Base-by-base conservation (phyloP, 2,329 filamentous ascomycete species). In the Neoascochyta sp. region DNA sequence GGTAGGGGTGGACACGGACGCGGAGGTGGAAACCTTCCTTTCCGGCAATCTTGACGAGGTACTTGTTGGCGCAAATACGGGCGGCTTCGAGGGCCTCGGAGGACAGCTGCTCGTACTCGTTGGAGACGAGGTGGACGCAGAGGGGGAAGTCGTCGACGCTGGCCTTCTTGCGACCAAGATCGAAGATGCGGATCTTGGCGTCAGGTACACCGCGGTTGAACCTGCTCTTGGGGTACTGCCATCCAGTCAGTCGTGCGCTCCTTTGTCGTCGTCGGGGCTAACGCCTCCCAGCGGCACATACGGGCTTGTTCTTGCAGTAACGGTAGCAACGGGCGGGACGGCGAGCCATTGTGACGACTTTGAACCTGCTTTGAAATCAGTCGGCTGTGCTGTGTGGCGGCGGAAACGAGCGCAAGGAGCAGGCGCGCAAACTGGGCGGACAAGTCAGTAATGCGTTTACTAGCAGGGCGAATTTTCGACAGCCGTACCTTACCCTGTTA, bases 221-320 rank as follows among this genome's bases (percentile, higher is more conserved):
- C 65, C 92, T 87, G 63, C 89, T 95, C 85, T 98, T 98, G 63
- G 92, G 92, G 76, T 95, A 96, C 72, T 90, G 87, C 84, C 92
- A 52, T 44, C 27, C 22, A 29, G 42, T 57, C 42, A 57, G 53
- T 45, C 36, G 42, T 46, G 34, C 26, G 37, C 27, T 47, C 35
- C 31, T 45, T 25, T 33, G 45, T 41, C 54, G n/a, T n/a, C n/a
- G n/a, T 45, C 69, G 59, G 16, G n/a, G 4, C 22, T 16, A 29
- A 26, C 27, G 16, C 26, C 26, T 27, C 29, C 32, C 22, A 17
- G 23, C 10, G 8, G 7, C 12, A 57, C 57, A 40, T 62, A 62
- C 74, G 69, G 94, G 88, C 88, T 95, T 95, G 84, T 96, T 98
- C 87, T 98, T 98, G 89, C 92, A 98, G 86, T 98, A 98, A 69